Evolutionary conservation across 2,329 filamentous ascomycete species (phyloP).

Genomic region (Phoma sp.): DNA sequence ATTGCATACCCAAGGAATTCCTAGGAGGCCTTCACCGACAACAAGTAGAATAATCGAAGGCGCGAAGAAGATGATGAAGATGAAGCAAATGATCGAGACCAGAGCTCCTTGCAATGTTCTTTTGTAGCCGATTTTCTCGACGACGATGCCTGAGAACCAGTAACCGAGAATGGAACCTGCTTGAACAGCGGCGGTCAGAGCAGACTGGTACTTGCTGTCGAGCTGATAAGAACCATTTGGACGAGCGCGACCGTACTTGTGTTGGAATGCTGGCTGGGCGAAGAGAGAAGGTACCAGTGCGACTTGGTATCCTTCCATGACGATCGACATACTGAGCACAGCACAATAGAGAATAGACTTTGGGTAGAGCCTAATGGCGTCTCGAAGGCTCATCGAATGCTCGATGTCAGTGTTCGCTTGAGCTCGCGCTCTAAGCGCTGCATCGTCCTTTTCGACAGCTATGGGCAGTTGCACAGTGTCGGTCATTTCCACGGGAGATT

Average conservation of each 20-base stretch:
- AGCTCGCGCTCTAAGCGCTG: constrained; percentile 1
- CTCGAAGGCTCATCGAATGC: constrained; percentile 53
- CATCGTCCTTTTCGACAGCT: neutral
- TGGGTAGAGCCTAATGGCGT: constrained; percentile 79
- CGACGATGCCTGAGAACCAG: constrained; percentile 41
- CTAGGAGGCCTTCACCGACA: constrained; percentile 27
- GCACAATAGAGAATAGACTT: constrained; percentile 82
- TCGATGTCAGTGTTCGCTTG: constrained; percentile 5
- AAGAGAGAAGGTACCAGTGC: constrained; percentile 79
- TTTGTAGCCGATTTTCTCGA: constrained; percentile 48
- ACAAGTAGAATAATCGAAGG: constrained; percentile 24
- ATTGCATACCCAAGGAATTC: constrained; percentile 41
- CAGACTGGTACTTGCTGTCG: constrained; percentile 51
- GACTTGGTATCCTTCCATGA: constrained; percentile 88
- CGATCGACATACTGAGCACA: constrained; percentile 81
- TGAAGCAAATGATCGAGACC: constrained; percentile 21
- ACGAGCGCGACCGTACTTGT: constrained; percentile 46
- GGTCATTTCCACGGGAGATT: neutral
- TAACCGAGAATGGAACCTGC: constrained; percentile 50
- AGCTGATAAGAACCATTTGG: constrained; percentile 45
- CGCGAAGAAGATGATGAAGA: constrained; percentile 32
- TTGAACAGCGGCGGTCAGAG: constrained; percentile 49
- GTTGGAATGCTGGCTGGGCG: constrained; percentile 50
- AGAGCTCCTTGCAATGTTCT: constrained; percentile 24
- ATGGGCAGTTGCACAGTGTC: neutral